Conservation (phyloP, 768 basidiomycete genomes). For the Leucocoprinus sp. region DNA sequence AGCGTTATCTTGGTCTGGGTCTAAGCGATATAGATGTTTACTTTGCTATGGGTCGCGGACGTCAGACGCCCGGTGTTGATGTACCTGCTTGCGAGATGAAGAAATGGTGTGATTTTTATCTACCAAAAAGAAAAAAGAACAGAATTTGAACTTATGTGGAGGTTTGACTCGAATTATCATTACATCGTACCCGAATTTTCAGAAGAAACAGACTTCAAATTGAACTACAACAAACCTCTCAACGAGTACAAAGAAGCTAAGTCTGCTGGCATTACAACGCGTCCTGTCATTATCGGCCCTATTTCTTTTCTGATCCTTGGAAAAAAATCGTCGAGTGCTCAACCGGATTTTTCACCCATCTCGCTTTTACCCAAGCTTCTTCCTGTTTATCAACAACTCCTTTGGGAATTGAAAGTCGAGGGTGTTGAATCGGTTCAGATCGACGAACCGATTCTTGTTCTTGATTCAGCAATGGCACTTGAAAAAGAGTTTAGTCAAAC, state of each 20-base stretch:
- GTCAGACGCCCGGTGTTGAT: conserved; percentile 90
- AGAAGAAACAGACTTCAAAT: conserved; percentile 84
- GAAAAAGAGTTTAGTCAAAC: conserved; percentile 74
- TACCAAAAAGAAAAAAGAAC: conserved; percentile 1
- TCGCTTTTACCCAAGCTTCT: conserved; percentile 83
- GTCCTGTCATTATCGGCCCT: conserved; percentile 94
- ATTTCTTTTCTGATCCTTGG: conserved; percentile 92
- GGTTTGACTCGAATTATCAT: conserved; percentile 99
- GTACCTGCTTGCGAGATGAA: conserved; percentile 99
- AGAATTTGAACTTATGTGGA: conserved; percentile 23
- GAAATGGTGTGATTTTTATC: conserved; percentile 70
- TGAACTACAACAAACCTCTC: conserved; percentile 92
- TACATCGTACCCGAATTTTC: conserved; percentile 96
- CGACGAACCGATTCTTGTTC: conserved; percentile 94
- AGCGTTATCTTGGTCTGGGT: conserved; percentile 82
- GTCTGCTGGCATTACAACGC: conserved; percentile 79
- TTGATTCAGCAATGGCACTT: conserved; percentile 71
- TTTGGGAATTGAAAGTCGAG: conserved; percentile 84
- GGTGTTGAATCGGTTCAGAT: conserved; percentile 95
- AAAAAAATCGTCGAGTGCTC: conserved; percentile 81
- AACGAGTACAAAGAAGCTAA: conserved; percentile 94
- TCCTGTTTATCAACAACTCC: conserved; percentile 85
- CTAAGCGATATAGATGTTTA: conserved; percentile 90
- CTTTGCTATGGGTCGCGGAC: conserved; percentile 99
- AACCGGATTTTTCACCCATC: conserved; percentile 82